These are phyloP conservation scores for Drechslerella dactyloides DNA, from an alignment of 2,329 filamentous ascomycete genomes.

Conservation along the genomic window DNA sequence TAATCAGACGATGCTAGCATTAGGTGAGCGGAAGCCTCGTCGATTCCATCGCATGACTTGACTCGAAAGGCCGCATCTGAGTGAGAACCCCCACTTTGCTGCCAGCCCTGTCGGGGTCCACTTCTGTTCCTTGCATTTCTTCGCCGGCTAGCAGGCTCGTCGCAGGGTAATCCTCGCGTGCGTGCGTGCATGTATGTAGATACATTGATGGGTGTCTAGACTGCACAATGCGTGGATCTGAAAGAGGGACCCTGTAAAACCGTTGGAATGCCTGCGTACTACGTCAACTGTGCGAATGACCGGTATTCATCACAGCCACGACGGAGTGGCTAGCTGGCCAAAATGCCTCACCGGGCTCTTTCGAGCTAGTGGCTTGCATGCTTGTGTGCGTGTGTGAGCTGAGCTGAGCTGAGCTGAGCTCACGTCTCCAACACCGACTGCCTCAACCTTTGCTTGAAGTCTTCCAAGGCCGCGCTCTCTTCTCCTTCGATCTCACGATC, in stretches of 20 bases:
- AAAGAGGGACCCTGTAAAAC: no score
- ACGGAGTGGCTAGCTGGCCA: not conserved
- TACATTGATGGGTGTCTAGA: no score
- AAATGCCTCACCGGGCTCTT: no score
- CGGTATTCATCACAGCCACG: not conserved
- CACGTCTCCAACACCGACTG: slow-evolving; percentile 42
- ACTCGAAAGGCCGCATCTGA: not conserved
- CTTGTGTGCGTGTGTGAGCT: no score
- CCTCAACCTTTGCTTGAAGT: slow-evolving; percentile 49
- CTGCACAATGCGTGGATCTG: no score
- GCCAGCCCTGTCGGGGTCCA: not conserved
- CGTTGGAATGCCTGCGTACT: no score
- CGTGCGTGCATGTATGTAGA: no score
- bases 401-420: not conserved
- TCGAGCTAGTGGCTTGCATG: not conserved
- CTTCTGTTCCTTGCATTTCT: not conserved
- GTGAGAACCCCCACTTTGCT: slow-evolving; percentile 2
- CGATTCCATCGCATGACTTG: not conserved
- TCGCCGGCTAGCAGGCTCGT: not conserved
- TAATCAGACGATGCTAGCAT: no score
- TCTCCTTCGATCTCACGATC: slow-evolving; percentile 47
- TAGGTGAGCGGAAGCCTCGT: no score
- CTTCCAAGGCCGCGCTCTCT: slow-evolving; percentile 43
- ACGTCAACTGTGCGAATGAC: not conserved
- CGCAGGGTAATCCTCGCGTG: not conserved